Evolutionary conservation across 345 rosid species (phyloP), one percentile per base, ranked within the genome.

Genomic region (Durio zibethinus): DNA sequence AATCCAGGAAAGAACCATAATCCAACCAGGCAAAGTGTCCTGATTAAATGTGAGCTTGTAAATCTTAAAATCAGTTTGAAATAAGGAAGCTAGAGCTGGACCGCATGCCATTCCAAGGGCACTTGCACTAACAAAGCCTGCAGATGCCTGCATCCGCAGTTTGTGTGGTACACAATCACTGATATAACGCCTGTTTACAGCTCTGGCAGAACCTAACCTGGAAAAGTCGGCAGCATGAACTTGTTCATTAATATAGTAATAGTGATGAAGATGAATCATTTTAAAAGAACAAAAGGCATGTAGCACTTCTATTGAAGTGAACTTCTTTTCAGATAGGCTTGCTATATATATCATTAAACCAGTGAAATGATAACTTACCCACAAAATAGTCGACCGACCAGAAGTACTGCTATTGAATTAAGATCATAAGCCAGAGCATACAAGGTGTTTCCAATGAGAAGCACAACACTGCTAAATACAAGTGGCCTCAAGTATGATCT

Each of bases 71-170:
- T 88, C 73, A 48, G 84, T 87, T 75, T 90, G 94, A 76, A 92
- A 89, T 40, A 92, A 69, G 82, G 92, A 90, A 77, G 93, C 97
- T 76, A 92, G 90, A 81, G 93, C 94, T 12, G 97, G 97, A 79
- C 97, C 94, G 78, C 94, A 90, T 50, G 97, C 97, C 94, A 92
- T 90, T 84, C 97, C 94, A 8, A 92, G 90, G 59, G 97, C 97
- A 89, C 94, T 92, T 66, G 97, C 97, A 88, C 90, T 92, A 60
- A 92, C 94, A 83, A 92, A 92, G 75, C 89, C 97, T 0, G 93
- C 97, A 42, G 94, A 92, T 74, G 97, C 93, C 75, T 82, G 87
- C 97, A 90, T 88, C 8, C 97, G 86, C 35, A 86, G 73, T 79
- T 83, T 90, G 63, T 84, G 87, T 21, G 97, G 97, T 53, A 90